Evolutionary conservation across 306 rosid genomes (phyloP).

Genomic region (Begonia peltatifolia): DNA sequence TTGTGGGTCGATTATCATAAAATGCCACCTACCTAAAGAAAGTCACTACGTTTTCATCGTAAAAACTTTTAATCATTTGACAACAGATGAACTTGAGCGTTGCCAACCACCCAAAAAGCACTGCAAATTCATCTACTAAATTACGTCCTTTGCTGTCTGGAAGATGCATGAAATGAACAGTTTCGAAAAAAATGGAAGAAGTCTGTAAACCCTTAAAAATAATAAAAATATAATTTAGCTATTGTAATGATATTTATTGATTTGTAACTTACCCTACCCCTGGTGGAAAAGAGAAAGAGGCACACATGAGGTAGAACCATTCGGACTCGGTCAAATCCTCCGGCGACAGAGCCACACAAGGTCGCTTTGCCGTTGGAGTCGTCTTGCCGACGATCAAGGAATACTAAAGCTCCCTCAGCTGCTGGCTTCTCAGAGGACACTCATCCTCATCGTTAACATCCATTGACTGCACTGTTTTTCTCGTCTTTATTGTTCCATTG

Average conservation of each 20-base stretch:
- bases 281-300: slow-evolving; percentile 83
- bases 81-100: too few relatives aligned
- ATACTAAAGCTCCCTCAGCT: slow-evolving; percentile 78
- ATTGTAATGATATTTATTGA: too few relatives aligned
- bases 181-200: too few relatives aligned
- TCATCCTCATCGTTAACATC: slow-evolving; percentile 72
- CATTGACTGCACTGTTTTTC: slow-evolving; percentile 88
- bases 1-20: too few relatives aligned
- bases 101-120: too few relatives aligned
- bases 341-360: slow-evolving; percentile 81
- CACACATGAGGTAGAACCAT: slow-evolving; percentile 98
- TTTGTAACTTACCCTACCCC: slow-evolving; percentile 59
- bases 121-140: too few relatives aligned
- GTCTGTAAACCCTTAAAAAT: too few relatives aligned
- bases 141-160: too few relatives aligned
- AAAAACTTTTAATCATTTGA: too few relatives aligned
- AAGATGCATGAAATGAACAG: not conserved
- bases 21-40: too few relatives aligned
- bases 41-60: too few relatives aligned
- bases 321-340: slow-evolving; percentile 94
- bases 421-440: slow-evolving; percentile 80
- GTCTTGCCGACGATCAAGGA: slow-evolving; percentile 68
- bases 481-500: slow-evolving; percentile 88
- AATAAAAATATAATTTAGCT: too few relatives aligned
- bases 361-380: slow-evolving; percentile 51